Conservation (phyloP, 306 rosid species). For the Gastrolobium bilobum region DNA sequence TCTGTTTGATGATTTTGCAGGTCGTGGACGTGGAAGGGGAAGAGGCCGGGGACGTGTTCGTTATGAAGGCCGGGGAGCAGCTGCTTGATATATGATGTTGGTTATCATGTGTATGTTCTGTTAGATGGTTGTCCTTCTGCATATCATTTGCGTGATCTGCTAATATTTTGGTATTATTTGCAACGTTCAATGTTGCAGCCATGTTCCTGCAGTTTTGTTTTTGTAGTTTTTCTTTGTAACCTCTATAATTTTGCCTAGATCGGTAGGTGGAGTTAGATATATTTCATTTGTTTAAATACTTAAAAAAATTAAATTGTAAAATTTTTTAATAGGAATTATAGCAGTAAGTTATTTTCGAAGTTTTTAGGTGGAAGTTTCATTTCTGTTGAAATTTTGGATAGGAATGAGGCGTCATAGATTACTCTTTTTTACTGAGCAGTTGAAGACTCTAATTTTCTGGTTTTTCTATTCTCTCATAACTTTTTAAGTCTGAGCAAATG, state of each 20-base stretch:
- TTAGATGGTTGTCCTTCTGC: constrained; percentile 61
- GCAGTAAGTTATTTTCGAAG: constrained; percentile 57
- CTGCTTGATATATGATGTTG: constrained; percentile 61
- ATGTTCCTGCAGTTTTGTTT: constrained; percentile 62
- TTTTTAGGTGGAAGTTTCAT: constrained; percentile 35
- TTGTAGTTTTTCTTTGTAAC: constrained; percentile 50
- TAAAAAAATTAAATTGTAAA: constrained; percentile 48
- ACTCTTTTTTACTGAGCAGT: neutral
- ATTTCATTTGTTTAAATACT: constrained; percentile 26
- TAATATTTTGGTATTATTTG: constrained; percentile 48
- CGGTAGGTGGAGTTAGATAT: constrained; percentile 45
- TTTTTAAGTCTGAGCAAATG: neutral
- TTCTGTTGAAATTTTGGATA: constrained; percentile 24
- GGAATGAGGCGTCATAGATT: neutral
- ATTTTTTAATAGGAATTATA: constrained; percentile 52
- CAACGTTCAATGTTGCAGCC: constrained; percentile 51
- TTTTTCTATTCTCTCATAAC: neutral
- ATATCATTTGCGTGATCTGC: constrained; percentile 54
- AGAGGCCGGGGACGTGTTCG: constrained; percentile 78
- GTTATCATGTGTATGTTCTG: constrained; percentile 49
- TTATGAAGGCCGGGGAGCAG: constrained; percentile 60
- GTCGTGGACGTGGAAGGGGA: constrained; percentile 85
- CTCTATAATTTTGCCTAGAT: constrained; percentile 43
- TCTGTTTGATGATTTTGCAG: constrained; percentile 52
- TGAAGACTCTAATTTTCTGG: neutral